Evolutionary conservation across 1,284 basidiomycete species (phyloP), one percentile per base, ranked within the genome.

Genomic region (Rhizoctonia solani): DNA sequence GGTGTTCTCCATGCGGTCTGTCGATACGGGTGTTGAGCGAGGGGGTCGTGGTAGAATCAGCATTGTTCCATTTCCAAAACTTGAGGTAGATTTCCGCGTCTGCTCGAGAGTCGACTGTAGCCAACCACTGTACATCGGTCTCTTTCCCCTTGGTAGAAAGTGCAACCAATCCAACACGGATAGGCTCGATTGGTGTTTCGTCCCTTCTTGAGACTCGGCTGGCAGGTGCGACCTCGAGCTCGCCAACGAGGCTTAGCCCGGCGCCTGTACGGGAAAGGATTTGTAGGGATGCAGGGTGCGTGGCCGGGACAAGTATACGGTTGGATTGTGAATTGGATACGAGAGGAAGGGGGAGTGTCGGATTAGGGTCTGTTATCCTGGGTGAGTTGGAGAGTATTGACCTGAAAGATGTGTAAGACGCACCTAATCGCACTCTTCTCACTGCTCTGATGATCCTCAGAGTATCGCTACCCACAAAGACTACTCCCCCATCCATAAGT

Each of bases 201-300:
- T 95, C 92, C 67, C 87, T 82, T 70, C 91, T 81, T 23, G 93
- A 92, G 16, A 98, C 87, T 67, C 93, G 86, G 79, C 98, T 99
- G 21, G 94, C 95, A 8, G 96, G 93, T 0, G 92, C 88, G 3
- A 99, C 86, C 76, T 99, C 95, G 27, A 99, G 81, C 77, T 99
- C 96, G 54, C 88, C 88, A 0, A 93, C 74, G 2, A 95, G 83
- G 9, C 19, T 19, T 11, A 46, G 44, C 55, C 84, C 83, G 32
- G 89, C 89, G 6, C 86, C 83, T 13, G 82, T 78, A 0, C 90
- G 88, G 34, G 93, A 90, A 78, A 93, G 95, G 47, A 93, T 88
- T 79, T 99, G 97, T 47, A 99, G 80, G 13, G 93, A 93, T 4
- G 95, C 96, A 0, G 95, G 91, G 75, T 99, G 95, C 0, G 95